Percentiles rank a stretch among this genome's conserved stretches.
Conservation (phyloP, 257 asterid genomes). For the Buddleja alternifolia region DNA sequence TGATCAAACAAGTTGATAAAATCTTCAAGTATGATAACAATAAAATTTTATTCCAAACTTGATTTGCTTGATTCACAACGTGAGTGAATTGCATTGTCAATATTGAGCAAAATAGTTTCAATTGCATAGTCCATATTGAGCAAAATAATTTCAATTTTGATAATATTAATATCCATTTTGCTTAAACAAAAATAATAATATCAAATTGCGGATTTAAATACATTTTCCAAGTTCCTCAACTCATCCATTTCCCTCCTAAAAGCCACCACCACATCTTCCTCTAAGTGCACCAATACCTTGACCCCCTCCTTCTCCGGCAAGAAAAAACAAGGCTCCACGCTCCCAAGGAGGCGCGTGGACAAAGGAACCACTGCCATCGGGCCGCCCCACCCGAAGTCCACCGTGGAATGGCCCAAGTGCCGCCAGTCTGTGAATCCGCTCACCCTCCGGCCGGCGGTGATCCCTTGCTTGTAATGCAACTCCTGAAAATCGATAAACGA, state of each 20-base stretch:
- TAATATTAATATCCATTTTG: background rate
- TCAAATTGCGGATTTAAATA: conserved; percentile 29
- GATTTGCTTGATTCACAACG: no score
- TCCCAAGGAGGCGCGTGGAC: conserved; percentile 65
- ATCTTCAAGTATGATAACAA: no score
- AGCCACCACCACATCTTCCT: conserved; percentile 47
- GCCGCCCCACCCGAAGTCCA: conserved; percentile 90
- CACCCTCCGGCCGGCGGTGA: conserved; percentile 61
- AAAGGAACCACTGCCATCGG: conserved; percentile 73
- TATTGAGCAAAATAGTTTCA: no score
- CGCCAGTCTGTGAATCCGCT: conserved; percentile 94
- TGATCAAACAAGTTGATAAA: no score
- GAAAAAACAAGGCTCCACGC: conserved; percentile 75
- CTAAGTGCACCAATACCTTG: conserved; percentile 61
- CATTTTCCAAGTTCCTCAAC: conserved; percentile 33
- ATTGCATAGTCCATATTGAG: no score
- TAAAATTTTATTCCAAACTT: no score
- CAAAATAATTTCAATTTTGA: no score
- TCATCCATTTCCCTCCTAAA: conserved; percentile 57
- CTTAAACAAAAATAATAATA: background rate
- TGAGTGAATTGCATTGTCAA: no score
- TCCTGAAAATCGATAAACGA: conserved; percentile 78
- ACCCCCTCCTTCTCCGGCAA: conserved; percentile 65
- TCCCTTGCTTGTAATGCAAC: conserved; percentile 60
- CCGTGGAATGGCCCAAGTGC: conserved; percentile 88